A percentile compares a stretch with the other conserved stretches of the same genome.
These are phyloP conservation scores for Exserohilum turcica DNA, from an alignment of 2,329 filamentous ascomycete genomes.

Conservation along the genomic window DNA sequence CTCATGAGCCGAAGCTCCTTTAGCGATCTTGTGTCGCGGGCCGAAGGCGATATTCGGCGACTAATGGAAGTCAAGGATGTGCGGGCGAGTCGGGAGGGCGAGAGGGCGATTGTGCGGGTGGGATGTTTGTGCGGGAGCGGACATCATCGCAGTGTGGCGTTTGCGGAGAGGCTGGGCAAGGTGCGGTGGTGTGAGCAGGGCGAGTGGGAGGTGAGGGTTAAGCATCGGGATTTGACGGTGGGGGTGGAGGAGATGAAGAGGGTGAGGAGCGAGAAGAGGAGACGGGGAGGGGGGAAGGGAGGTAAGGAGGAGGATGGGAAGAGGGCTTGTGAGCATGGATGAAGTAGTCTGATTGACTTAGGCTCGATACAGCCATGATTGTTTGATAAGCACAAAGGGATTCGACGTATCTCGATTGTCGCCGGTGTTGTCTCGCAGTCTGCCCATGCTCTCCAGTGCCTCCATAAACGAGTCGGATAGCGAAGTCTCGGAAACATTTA, in stretches of 20 bases:
- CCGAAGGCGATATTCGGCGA: constrained; percentile 5
- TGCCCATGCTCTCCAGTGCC: not conserved
- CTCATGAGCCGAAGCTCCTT: constrained; percentile 12
- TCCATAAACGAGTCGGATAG: not conserved
- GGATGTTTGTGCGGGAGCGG: constrained; percentile 13
- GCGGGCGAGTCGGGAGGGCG: constrained; percentile 1
- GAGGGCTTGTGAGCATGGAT: not conserved
- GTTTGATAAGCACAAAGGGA: not conserved
- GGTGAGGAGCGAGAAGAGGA: not conserved
- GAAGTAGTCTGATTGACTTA: too few species aligned
- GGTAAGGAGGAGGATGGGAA: not conserved
- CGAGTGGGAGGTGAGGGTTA: constrained; percentile 9
- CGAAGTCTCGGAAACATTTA: not conserved
- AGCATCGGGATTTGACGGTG: constrained; percentile 3
- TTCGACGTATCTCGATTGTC: not conserved
- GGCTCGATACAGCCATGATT: not conserved
- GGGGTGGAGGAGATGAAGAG: constrained; percentile 4
- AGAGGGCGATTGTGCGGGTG: constrained; percentile 1
- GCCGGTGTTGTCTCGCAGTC: too few species aligned
- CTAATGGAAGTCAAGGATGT: constrained; percentile 11
- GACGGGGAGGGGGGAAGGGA: not conserved
- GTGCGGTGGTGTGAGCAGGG: constrained; percentile 8
- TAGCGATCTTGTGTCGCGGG: not conserved
- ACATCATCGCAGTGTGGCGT: constrained; percentile 15
- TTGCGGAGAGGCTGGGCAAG: constrained; percentile 14